A percentile compares a stretch with the other conserved stretches of the same genome.
phyloP scores from a whole-genome alignment of 2,329 filamentous ascomycete species.

The Acrocalymma vagum region DNA sequence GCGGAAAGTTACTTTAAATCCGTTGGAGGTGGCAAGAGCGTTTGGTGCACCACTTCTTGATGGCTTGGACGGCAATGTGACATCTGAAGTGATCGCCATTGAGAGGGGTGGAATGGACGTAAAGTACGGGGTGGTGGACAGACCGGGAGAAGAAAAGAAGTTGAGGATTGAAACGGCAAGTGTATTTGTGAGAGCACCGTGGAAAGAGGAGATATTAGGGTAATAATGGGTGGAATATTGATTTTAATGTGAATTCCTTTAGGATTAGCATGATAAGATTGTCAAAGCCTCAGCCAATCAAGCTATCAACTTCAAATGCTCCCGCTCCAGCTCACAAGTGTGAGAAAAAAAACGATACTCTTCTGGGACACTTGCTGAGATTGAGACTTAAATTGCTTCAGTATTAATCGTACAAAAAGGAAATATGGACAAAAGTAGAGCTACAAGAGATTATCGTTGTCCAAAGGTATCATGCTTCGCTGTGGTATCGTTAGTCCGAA shows the following conservation, averaged over 20 bases:
- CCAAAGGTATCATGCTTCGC: too few relatives aligned
- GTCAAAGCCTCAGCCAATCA: too few relatives aligned
- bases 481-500: conserved; percentile 6
- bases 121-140: conserved; percentile 31
- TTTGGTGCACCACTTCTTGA: conserved; percentile 41
- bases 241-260: too few relatives aligned
- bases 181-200: conserved; percentile 24
- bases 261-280: too few relatives aligned
- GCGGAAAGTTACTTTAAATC: conserved; percentile 35
- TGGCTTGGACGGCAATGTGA: conserved; percentile 33
- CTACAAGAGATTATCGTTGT: too few relatives aligned
- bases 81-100: conserved; percentile 20
- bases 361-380: too few relatives aligned
- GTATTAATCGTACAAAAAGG: too few relatives aligned
- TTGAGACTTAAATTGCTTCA: too few relatives aligned
- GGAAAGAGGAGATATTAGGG: conserved; percentile 32
- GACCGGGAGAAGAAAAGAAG: conserved; percentile 28
- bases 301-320: too few relatives aligned
- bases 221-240: conserved; percentile 14
- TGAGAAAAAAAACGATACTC: too few relatives aligned
- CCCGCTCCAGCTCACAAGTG: too few relatives aligned
- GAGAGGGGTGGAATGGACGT: conserved; percentile 27
- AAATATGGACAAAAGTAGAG: too few relatives aligned
- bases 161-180: conserved; percentile 25
- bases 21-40: conserved; percentile 40